phyloP scores from a whole-genome alignment of 176 grass and related monocot genomes.

The Urochloa ruziziensis region DNA sequence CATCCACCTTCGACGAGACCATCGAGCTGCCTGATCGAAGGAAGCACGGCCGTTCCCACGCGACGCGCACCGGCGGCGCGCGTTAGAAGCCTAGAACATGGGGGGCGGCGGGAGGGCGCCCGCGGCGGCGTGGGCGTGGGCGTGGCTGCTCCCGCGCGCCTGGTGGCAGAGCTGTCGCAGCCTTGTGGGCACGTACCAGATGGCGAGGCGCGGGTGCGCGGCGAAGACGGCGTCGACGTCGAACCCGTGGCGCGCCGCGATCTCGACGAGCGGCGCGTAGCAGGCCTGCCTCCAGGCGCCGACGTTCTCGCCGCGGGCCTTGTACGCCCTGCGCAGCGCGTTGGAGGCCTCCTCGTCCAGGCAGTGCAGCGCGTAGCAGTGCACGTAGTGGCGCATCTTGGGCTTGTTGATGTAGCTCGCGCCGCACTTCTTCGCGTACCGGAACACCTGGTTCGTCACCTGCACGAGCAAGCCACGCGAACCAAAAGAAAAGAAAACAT shows the following conservation, averaged over 20 bases:
- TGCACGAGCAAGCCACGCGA: not conserved
- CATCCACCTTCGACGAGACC: not conserved
- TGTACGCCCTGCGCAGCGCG: conserved; percentile 75
- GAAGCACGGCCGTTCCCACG: not conserved
- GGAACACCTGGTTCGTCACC: conserved; percentile 99
- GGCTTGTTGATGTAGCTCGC: conserved; percentile 99
- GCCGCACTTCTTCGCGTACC: conserved; percentile 89
- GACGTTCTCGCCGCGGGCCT: conserved; percentile 90
- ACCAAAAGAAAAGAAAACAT: not conserved
- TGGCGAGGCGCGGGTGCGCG: conserved; percentile 81
- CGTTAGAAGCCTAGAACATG: conserved; percentile 27
- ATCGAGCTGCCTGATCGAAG: not conserved
- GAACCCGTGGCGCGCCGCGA: conserved; percentile 78
- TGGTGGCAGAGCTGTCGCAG: conserved; percentile 96
- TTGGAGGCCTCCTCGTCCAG: conserved; percentile 90
- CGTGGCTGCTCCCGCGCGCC: conserved; percentile 45
- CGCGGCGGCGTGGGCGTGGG: too few relatives aligned
- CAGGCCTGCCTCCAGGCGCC: conserved; percentile 91
- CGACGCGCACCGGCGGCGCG: not conserved
- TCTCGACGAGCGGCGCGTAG: conserved; percentile 91
- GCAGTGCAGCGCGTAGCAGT: conserved; percentile 99
- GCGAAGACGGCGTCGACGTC: conserved; percentile 98
- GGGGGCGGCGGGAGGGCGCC: conserved; percentile 19
- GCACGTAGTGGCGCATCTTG: conserved; percentile 99
- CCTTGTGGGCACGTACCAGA: conserved; percentile 96